phyloP scores from a whole-genome alignment of 2,329 filamentous ascomycete species.

The Fusarium succisae region DNA sequence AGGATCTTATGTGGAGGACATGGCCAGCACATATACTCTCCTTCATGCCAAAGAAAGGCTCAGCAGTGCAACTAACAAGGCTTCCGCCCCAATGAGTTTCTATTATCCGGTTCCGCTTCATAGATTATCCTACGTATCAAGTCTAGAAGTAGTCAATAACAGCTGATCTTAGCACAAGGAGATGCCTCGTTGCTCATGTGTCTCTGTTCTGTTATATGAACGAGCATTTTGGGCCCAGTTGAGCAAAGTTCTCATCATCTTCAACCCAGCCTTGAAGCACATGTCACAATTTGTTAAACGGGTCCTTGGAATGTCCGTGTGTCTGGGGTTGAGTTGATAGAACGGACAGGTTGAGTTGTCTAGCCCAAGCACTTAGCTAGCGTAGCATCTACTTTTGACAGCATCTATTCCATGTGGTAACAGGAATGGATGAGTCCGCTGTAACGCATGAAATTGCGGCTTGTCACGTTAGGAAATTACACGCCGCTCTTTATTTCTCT shows the following conservation, averaged over 20 bases:
- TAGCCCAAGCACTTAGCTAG: not conserved
- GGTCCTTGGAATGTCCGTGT: constrained; percentile 14
- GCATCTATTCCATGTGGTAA: not conserved
- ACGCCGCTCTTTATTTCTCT: not conserved
- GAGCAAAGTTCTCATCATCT: not conserved
- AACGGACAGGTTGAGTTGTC: constrained; percentile 3
- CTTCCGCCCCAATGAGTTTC: not conserved
- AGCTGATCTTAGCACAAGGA: constrained; percentile 30
- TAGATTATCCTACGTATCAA: constrained; percentile 2
- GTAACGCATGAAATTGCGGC: not conserved
- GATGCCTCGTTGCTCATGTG: constrained; percentile 6
- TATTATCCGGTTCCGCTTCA: constrained; percentile 17
- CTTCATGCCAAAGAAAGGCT: constrained; percentile 6
- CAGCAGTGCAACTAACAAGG: constrained; percentile 19
- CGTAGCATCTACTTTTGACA: constrained; percentile 3
- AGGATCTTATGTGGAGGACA: constrained; percentile 18
- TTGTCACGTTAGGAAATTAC: not conserved
- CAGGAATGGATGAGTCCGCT: not conserved
- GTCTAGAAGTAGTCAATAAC: constrained; percentile 29
- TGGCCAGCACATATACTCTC: constrained; percentile 10
- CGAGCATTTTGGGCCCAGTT: not conserved
- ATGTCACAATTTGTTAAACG: constrained; percentile 1
- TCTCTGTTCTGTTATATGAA: not conserved
- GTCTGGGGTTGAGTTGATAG: constrained; percentile 19
- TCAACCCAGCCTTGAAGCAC: not conserved